A percentile compares a stretch with the other conserved stretches of the same genome.
Conservation (phyloP, 2,329 filamentous ascomycete genomes). For the Microdochium nivale region DNA sequence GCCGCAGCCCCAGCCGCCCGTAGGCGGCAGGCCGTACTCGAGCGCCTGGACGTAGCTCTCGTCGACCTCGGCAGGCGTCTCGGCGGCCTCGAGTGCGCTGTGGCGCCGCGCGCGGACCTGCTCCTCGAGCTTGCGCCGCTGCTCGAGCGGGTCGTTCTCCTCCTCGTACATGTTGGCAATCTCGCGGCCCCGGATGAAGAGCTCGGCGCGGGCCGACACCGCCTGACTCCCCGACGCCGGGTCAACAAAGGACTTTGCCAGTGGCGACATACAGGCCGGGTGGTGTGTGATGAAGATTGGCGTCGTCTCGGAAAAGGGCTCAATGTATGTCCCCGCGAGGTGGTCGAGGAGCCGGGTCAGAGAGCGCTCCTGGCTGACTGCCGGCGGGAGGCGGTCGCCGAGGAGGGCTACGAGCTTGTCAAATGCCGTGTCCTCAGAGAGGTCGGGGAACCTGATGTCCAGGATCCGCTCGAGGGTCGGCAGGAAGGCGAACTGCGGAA, state of each 20-base stretch:
- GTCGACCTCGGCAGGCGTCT: slow-evolving; percentile 47
- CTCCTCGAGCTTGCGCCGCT: slow-evolving; percentile 70
- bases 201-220: slow-evolving; percentile 74
- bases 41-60: slow-evolving; percentile 78
- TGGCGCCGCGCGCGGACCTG: slow-evolving; percentile 30
- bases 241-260: slow-evolving; percentile 79
- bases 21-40: slow-evolving; percentile 87
- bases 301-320: slow-evolving; percentile 56
- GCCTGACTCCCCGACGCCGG: slow-evolving; percentile 53
- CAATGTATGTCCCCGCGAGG: slow-evolving; percentile 67
- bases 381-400: slow-evolving; percentile 46
- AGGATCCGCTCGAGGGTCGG: slow-evolving; percentile 66
- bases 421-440: slow-evolving; percentile 46
- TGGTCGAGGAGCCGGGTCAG: slow-evolving; percentile 69
- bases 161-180: slow-evolving; percentile 97
- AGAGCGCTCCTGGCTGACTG: slow-evolving; percentile 43
- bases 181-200: slow-evolving; percentile 74
- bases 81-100: slow-evolving; percentile 36
- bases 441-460: slow-evolving; percentile 55
- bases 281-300: slow-evolving; percentile 87
- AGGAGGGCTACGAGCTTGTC: slow-evolving; percentile 44
- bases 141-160: slow-evolving; percentile 85
- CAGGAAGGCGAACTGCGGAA: slow-evolving; percentile 70
- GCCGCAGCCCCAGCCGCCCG: slow-evolving; percentile 93
- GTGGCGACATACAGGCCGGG: slow-evolving; percentile 81